Base-by-base conservation (phyloP, 495 filamentous ascomycete genomes). In the Articulospora tetracladia region DNA sequence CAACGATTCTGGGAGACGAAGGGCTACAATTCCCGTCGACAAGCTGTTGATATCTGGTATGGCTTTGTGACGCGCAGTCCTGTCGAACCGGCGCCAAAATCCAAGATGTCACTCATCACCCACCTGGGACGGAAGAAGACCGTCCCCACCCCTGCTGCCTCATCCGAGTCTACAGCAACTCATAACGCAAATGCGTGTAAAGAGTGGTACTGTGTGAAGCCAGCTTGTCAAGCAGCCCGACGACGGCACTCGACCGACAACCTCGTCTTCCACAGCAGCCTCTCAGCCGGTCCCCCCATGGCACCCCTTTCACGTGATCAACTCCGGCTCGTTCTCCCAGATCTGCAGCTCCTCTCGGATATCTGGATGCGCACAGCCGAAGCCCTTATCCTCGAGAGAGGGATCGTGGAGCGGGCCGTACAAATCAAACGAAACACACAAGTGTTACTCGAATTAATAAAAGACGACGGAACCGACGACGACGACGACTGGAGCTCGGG, bases 1-100 rank as follows among this genome's bases (percentile, higher is more conserved):
- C 79, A 82, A 57, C 69, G 74, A 58, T 76, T 84, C 32, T 84
- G 81, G 81, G 80, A 84, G 58, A 76, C 80, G 2, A 83, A 84
- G 57, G 79, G 80, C 23, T 84, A 84, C 66, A 84, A 83, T 62
- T 66, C 72, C 19, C 72, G 81, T 25, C 76, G 79, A 55, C 73
- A 70, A 19, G 74, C 76, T 17, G 80, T 84, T 17, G 81, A 84
- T 61, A 66, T 57, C 15, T 84, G 81, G 81, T 84, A 78, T 64
- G 70, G 69, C 13, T 74, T 73, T 28, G 66, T 84, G 19, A 69
- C 72, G 13, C 71, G 66, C 28, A 78, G 76, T 24, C 61, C 73
- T 10, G 60, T 72, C 6, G 74, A 81, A 55, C 58, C 70, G 15
- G 34, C 63, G n/a, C 70, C 70, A 19, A 57, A 73, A 11, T 81